Base-by-base conservation (phyloP, 257 asterid genomes). In the Haberlea rhodopensis region DNA sequence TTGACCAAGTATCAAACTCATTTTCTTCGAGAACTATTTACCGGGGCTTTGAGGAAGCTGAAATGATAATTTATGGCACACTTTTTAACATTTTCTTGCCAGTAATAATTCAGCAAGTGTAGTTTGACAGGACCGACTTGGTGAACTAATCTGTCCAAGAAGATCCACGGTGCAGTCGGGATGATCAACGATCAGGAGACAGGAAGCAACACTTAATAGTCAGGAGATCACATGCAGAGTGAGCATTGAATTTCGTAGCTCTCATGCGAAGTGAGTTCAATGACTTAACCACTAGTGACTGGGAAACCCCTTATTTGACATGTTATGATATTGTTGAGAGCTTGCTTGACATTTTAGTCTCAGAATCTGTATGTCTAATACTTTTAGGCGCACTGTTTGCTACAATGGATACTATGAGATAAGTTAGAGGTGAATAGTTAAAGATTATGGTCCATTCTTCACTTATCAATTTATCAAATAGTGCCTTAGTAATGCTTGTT, bases 41-140 rank as follows among this genome's bases (percentile, higher is more conserved):
- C 19, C 6, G 32, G 49, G 9, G 56, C 15, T 18, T 29, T 6
- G 9, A 28, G 37, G 69, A 29, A 27, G 26, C 49, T 2, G 53
- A 22, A 8, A 53, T 21, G 31, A 5, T 65, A 2, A 11, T 10
- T 46, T 0, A 5, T 34, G 49, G 21, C 22, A 37, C 16, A 10
- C 46, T 8, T 2, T 31, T 43, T 40, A 8, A 28, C 19, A 40
- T 52, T 3, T 37, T n/a, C 43, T 52, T 53, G 37, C 40, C 4
- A 5, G 20, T n/a, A 20, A n/a, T 5, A 26, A 66, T 11, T 64
- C 52, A 57, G 53, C 16, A 10, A 45, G 20, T 73, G 43, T 29
- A 56, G 55, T 62, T 74, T 71, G 75, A 68, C 86, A 88, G 96
- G 94, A 82, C 84, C 79, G 84, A 66, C 84, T 84, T 4, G 89